Evolutionary conservation across 2,329 filamentous ascomycete species (phyloP), one percentile per base, ranked within the genome.

Genomic region (Orbilia ellipsospora): DNA sequence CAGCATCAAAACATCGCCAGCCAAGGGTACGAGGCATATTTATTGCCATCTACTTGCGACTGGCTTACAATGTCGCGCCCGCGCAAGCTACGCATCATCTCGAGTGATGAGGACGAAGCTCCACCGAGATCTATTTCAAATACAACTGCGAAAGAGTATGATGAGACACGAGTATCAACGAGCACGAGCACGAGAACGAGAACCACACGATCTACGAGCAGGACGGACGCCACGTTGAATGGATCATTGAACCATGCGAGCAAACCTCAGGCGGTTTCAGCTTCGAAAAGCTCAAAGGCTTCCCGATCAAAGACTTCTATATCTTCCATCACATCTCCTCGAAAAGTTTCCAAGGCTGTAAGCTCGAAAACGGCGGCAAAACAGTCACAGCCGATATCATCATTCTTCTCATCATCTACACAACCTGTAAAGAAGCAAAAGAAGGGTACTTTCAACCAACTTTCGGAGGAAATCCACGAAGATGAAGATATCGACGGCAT

Each of bases 81-180:
- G 59, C 72, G 72, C 28, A 75, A 75, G 23, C 52, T 75, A 36
- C 72, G 72, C 42, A 69, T 75, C 23, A 75, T 75, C 40, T 75
- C 72, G 31, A 75, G 72, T 16, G 72, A 75, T 26, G 70, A 74
- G 12, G 70, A 73, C 44, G 64, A 70, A 26, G 70, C 59, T 18
- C 15, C 57, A 42, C 36, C 54, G 13, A 44, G 55, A 64, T 42
- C 57, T 6, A 51, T 51, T 45, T 16, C 64, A 16, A 36, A 36
- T 7, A 44, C 52, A 4, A 18, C 50, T 4, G 31, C 50, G 16
- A 56, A 55, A 28, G 50, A 64, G 36, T 40, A 48, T 45, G 57
- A 64, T 36, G 20, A 48, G 15, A 55, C 57, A 56, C 36, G 57
- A 31, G 59, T 57, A 8, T 45, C 60, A 6, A 26, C 26, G 7